phyloP scores from a whole-genome alignment of 73 alveolate genomes.

The Paramecium octaurelia region DNA sequence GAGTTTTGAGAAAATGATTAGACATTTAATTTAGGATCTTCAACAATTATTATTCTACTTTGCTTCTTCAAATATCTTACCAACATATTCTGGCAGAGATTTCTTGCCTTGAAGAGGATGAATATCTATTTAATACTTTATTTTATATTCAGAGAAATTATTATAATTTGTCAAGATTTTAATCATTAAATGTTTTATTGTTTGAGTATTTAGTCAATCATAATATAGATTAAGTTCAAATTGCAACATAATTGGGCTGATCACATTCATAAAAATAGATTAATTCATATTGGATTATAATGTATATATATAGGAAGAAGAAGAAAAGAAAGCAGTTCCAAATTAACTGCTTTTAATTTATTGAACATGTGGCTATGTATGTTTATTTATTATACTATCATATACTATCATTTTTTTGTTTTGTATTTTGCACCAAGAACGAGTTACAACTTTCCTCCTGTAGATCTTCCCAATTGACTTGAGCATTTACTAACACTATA shows the following conservation, averaged over 20 bases:
- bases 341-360: not conserved
- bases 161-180: not conserved
- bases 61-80: not conserved
- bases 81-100: not conserved
- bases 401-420: conserved; percentile 48
- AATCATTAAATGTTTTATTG: not conserved
- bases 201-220: not conserved
- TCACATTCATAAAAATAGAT: not conserved
- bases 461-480: conserved; percentile 51
- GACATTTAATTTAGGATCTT: not conserved
- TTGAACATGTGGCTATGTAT: not conserved
- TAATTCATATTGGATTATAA: not conserved
- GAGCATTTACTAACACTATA: conserved; percentile 56
- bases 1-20: not conserved
- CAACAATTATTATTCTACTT: not conserved
- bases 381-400: not conserved
- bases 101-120: not conserved
- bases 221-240: not conserved
- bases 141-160: not conserved
- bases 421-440: conserved; percentile 55
- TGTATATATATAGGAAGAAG: not conserved
- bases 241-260: not conserved
- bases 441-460: conserved; percentile 62
- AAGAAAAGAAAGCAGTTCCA: not conserved
- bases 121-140: not conserved